Evolutionary conservation across 2,329 filamentous ascomycete genomes (phyloP), one percentile per base, ranked within the genome.

Genomic region (Myriosclerotinia scirpicola): DNA sequence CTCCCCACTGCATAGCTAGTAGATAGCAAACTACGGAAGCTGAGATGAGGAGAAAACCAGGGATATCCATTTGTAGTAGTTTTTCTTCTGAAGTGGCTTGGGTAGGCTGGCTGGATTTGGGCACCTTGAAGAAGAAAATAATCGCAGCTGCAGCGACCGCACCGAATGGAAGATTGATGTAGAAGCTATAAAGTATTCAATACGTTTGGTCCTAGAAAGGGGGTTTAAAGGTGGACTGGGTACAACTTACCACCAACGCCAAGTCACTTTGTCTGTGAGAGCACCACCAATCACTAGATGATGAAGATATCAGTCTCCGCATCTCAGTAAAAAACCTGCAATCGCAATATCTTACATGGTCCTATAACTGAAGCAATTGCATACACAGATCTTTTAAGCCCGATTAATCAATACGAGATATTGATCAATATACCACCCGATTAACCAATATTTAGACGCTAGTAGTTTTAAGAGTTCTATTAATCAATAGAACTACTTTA

Each of bases 1-100:
- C 81, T 63, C 79, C 81, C 71, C 79, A 82, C 71, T 82, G 79
- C 2, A 82, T 73, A 50, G 79, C 81, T 5, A 82, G 75, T 48
- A 82, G 74, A 68, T 79, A 76, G 71, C 73, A 71, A 22, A 65
- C 40, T 20, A 66, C 72, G 73, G 75, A 71, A 71, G 76, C 75
- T 77, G 82, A 79, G 61, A 83, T 74, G 42, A 83, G 67, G 20
- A 76, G 67, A n/a, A 78, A 76, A 2, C 81, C 82, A 8, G 79
- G 46, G 3, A 78, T 75, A 66, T 83, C 82, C 73, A 58, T 20
- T 26, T 42, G 54, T 22, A 38, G n/a, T 34, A 58, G 12, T 42
- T n/a, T 46, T 9, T 58, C 30, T 15, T 17, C 14, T 14, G 6
- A 42, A 6, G 52, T 54, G 30, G 38, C 22, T 5, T 54, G 1